phyloP scores from a whole-genome alignment of 164 flowering plant genomes.

The Euptelea pleiosperma region DNA sequence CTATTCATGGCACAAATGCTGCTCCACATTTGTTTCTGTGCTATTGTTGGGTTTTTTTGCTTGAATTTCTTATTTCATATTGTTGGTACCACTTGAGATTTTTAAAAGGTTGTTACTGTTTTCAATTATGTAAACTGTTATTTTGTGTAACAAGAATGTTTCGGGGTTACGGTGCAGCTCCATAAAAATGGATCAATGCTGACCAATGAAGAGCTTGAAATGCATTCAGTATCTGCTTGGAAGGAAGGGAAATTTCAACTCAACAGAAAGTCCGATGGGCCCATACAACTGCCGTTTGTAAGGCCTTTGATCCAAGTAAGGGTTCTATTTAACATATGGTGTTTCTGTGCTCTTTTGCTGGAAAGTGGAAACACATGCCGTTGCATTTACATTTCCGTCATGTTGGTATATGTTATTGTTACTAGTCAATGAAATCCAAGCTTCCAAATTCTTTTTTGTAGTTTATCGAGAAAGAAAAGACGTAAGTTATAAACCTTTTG shows the following conservation, averaged over 20 bases:
- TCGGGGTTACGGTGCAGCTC: slow-evolving; percentile 26
- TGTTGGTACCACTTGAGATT: too few relatives aligned
- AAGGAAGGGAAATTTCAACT: slow-evolving; percentile 32
- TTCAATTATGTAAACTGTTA: slow-evolving; percentile 1
- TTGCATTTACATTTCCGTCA: too few relatives aligned
- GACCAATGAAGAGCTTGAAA: slow-evolving; percentile 34
- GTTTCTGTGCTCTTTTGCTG: neutral
- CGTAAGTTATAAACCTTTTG: too few relatives aligned
- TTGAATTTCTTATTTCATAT: too few relatives aligned
- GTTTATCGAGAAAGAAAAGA: too few relatives aligned
- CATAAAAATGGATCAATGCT: slow-evolving; percentile 27
- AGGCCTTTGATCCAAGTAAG: slow-evolving; percentile 39
- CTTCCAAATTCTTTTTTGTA: too few relatives aligned
- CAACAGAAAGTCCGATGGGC: slow-evolving; percentile 17
- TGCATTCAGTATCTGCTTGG: slow-evolving; percentile 36
- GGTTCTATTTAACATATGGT: neutral
- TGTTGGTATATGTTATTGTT: too few relatives aligned
- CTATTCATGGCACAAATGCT: neutral
- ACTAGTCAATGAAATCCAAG: neutral
- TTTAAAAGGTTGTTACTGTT: too few relatives aligned
- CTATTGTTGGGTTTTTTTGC: too few relatives aligned
- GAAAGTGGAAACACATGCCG: too few relatives aligned
- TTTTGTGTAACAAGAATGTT: neutral
- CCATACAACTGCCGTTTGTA: slow-evolving; percentile 10
- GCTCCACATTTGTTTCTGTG: neutral